Percentiles rank a stretch among this genome's conserved stretches.
Conservation (phyloP, 2,329 filamentous ascomycete genomes). For the Dichotomopilus funicola region DNA sequence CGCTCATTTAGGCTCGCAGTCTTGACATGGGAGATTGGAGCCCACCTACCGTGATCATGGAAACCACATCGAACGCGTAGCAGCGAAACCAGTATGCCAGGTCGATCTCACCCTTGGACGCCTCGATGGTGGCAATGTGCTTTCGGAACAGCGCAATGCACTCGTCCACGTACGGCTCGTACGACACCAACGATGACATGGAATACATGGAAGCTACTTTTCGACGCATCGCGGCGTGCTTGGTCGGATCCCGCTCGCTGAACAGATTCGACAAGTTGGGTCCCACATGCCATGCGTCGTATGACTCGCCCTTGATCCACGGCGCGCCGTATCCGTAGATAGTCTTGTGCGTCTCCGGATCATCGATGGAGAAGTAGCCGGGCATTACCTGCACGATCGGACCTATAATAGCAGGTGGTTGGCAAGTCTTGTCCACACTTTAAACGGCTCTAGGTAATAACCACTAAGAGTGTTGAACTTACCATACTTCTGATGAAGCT, state of each 20-base stretch:
- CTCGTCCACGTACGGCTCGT: conserved; percentile 1
- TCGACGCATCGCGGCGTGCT: neutral
- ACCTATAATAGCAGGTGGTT: neutral
- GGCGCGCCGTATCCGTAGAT: neutral
- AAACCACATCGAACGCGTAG: conserved; percentile 4
- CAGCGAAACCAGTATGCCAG: conserved; percentile 5
- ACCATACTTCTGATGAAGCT: conserved; percentile 3
- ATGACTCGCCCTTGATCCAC: neutral
- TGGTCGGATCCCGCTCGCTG: neutral
- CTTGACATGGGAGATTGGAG: no score
- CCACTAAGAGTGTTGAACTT: neutral
- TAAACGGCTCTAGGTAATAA: neutral
- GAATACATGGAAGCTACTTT: neutral
- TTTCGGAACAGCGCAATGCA: neutral
- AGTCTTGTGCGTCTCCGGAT: neutral
- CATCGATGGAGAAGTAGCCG: neutral
- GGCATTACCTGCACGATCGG: neutral
- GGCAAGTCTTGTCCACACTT: neutral
- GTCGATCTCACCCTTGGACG: neutral
- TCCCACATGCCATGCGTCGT: neutral
- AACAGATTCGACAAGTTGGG: neutral
- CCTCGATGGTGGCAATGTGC: no score
- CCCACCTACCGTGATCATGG: neutral
- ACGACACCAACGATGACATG: conserved; percentile 1
- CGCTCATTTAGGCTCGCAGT: no score